These are phyloP conservation scores for Samsoniella hepiali DNA, from an alignment of 2,329 filamentous ascomycete genomes.

Conservation along the genomic window DNA sequence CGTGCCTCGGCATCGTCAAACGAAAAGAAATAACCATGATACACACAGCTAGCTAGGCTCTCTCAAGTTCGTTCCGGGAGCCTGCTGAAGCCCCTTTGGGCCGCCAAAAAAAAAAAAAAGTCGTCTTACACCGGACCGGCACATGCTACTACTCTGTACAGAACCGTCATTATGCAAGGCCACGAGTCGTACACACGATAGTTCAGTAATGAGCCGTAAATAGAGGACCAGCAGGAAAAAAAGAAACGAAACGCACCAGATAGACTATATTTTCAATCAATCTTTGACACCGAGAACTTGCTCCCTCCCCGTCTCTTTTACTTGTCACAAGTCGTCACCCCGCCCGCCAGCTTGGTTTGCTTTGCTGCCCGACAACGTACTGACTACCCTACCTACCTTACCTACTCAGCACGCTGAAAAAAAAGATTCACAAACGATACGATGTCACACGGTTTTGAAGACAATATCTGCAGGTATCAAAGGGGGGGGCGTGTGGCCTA, in stretches of 20 bases:
- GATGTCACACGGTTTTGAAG: constrained; percentile 6
- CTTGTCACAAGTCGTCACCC: neutral
- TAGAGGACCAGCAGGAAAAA: too few species aligned
- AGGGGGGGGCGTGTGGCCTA: neutral
- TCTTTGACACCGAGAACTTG: neutral
- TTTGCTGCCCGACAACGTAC: neutral
- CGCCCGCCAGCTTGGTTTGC: neutral
- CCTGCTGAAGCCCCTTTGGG: neutral
- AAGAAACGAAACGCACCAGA: too few species aligned
- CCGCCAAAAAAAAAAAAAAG: neutral
- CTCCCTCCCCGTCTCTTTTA: neutral
- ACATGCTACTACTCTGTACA: neutral
- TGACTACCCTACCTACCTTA: too few species aligned
- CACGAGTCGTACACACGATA: neutral
- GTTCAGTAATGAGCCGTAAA: too few species aligned
- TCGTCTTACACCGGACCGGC: neutral
- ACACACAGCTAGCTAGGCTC: too few species aligned
- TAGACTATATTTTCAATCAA: neutral
- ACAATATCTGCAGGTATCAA: neutral
- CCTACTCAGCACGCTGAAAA: too few species aligned
- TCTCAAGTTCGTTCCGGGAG: too few species aligned
- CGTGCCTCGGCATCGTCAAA: neutral
- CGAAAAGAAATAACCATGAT: neutral
- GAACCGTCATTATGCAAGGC: neutral
- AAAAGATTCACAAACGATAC: neutral